Conservation (phyloP, 2,329 filamentous ascomycete species). For the Aspergillus sp. region DNA sequence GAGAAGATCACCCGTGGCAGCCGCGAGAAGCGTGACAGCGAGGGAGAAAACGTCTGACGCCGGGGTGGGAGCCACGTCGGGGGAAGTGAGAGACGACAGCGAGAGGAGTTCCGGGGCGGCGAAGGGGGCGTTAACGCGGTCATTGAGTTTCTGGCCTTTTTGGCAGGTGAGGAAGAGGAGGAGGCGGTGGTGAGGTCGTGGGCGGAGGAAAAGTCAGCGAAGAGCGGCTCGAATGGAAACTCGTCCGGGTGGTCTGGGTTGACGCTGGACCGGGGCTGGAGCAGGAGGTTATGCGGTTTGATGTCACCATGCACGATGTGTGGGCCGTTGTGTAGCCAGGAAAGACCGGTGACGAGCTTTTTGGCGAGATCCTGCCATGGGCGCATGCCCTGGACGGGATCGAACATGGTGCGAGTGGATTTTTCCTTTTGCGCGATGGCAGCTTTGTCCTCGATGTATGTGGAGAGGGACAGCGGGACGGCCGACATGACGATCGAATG, state of each 20-base stretch:
- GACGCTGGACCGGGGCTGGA: constrained; percentile 20
- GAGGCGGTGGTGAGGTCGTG: constrained; percentile 15
- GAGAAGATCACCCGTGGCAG: constrained; percentile 41
- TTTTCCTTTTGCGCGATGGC: constrained; percentile 21
- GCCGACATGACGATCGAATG: constrained; percentile 41
- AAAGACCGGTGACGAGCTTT: constrained; percentile 36
- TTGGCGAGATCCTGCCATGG: constrained; percentile 38
- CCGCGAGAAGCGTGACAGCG: constrained; percentile 41
- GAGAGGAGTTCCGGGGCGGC: constrained; percentile 42
- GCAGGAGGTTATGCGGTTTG: constrained; percentile 43
- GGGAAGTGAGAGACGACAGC: constrained; percentile 29
- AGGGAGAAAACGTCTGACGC: constrained; percentile 44
- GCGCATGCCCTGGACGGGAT: constrained; percentile 38
- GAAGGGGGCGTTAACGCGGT: constrained; percentile 41
- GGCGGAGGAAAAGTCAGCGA: constrained; percentile 43
- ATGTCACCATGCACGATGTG: constrained; percentile 45
- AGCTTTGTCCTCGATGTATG: constrained; percentile 35
- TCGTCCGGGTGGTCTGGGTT: constrained; percentile 5
- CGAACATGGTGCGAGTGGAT: constrained; percentile 40
- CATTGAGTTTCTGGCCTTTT: constrained; percentile 17
- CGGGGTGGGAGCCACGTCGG: constrained; percentile 28
- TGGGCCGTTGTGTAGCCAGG: constrained; percentile 38
- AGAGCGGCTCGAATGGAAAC: constrained; percentile 38
- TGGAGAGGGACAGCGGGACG: constrained; percentile 38
- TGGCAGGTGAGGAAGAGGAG: constrained; percentile 5